Evolutionary conservation across 495 filamentous ascomycete genomes (phyloP).

Genomic region (Penicillium chermesinum): DNA sequence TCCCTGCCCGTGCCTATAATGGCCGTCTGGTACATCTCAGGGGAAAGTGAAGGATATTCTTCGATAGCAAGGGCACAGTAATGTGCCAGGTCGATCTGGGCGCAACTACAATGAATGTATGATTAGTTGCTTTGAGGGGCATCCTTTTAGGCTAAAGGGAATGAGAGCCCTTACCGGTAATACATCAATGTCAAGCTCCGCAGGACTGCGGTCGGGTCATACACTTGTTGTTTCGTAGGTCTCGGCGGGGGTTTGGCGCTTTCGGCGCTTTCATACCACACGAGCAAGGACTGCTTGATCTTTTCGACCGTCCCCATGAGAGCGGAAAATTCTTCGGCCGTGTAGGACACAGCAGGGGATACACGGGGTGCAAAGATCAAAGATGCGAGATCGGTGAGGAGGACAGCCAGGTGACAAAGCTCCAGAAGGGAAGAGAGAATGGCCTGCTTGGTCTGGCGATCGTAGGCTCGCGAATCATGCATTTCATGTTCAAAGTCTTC

Average conservation of each 20-base stretch:
- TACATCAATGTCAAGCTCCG: conserved; percentile 47
- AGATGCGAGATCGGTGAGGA: conserved; percentile 41
- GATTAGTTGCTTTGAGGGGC: not conserved
- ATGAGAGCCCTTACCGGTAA: conserved; percentile 37
- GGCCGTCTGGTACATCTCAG: conserved; percentile 10
- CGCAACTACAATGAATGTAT: conserved; percentile 10
- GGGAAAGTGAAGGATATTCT: conserved; percentile 13
- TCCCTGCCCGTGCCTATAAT: conserved; percentile 16
- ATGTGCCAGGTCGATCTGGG: conserved; percentile 26
- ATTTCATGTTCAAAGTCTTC: conserved; percentile 43
- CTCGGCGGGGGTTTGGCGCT: conserved; percentile 3
- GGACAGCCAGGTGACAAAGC: conserved; percentile 40
- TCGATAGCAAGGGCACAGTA: conserved; percentile 24
- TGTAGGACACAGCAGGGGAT: conserved; percentile 6
- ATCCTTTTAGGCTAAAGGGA: not conserved
- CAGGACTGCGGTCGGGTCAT: conserved; percentile 35
- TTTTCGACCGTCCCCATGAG: conserved; percentile 9
- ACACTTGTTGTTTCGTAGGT: not conserved
- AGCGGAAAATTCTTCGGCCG: conserved; percentile 11
- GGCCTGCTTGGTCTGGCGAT: conserved; percentile 33
- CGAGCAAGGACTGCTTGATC: conserved; percentile 15
- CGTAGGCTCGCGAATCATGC: conserved; percentile 37
- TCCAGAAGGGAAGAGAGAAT: conserved; percentile 41
- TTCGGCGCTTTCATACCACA: conserved; percentile 17
- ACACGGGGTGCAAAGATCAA: conserved; percentile 34